Evolutionary conservation across 768 basidiomycete species (phyloP).

Genomic region (Agaricus blazei): DNA sequence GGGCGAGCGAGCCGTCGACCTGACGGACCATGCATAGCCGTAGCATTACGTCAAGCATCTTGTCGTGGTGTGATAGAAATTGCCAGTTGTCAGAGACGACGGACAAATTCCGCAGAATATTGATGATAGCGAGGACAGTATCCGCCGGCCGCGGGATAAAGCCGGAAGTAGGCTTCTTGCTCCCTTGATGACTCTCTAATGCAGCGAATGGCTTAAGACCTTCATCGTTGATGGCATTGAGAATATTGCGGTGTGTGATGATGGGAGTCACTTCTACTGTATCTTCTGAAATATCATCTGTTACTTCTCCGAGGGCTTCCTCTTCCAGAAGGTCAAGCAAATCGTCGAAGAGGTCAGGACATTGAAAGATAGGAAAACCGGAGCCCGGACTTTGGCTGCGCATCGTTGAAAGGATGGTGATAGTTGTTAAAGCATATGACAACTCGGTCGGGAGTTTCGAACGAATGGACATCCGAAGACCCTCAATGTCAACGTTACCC

Average conservation of each 20-base stretch:
- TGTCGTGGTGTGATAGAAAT: slow-evolving; percentile 59
- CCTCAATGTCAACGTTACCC: slow-evolving; percentile 87
- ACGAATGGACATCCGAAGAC: slow-evolving; percentile 88
- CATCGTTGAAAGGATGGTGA: slow-evolving; percentile 79
- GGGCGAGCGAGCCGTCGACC: slow-evolving; percentile 27
- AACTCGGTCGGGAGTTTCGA: slow-evolving; percentile 81
- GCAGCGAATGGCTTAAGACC: slow-evolving; percentile 57
- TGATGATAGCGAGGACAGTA: slow-evolving; percentile 62
- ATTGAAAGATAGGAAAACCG: slow-evolving; percentile 74
- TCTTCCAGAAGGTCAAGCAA: slow-evolving; percentile 85
- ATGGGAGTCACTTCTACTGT: slow-evolving; percentile 24
- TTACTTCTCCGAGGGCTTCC: slow-evolving; percentile 56
- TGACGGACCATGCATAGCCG: slow-evolving; percentile 56
- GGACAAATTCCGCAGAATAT: slow-evolving; percentile 87
- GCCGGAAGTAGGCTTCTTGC: slow-evolving; percentile 43
- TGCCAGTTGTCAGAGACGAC: slow-evolving; percentile 63
- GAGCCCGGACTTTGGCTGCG: slow-evolving; percentile 55
- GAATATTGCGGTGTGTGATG: slow-evolving; percentile 62
- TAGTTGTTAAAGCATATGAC: slow-evolving; percentile 84
- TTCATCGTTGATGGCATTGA: slow-evolving; percentile 51
- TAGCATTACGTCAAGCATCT: slow-evolving; percentile 61
- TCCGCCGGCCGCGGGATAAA: slow-evolving; percentile 66
- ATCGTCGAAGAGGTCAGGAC: slow-evolving; percentile 81
- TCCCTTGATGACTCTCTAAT: slow-evolving; percentile 43
- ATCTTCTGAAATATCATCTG: slow-evolving; percentile 24